phyloP scores from a whole-genome alignment of 2,329 filamentous ascomycete genomes.

The Curvularia sp. region DNA sequence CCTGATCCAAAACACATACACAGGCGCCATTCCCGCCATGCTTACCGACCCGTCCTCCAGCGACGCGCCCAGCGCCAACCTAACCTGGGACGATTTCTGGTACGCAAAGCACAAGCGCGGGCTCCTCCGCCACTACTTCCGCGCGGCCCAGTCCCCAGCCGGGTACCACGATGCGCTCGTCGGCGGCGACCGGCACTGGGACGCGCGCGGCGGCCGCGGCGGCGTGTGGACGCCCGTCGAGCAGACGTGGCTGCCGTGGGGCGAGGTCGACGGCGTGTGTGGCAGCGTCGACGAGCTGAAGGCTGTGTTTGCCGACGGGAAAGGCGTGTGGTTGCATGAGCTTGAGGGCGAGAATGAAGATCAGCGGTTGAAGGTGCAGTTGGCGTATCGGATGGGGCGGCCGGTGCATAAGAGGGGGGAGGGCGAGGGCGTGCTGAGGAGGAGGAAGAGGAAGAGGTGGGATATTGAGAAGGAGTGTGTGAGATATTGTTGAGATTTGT shows the following conservation, averaged over 20 bases:
- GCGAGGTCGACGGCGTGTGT: constrained; percentile 54
- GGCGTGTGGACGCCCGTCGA: constrained; percentile 62
- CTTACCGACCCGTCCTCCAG: constrained; percentile 44
- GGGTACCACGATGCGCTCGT: constrained; percentile 55
- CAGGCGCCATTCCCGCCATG: constrained; percentile 56
- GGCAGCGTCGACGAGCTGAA: constrained; percentile 50
- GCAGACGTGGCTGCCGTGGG: constrained; percentile 57
- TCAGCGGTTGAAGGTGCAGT: constrained; percentile 8
- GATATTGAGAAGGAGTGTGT: constrained; percentile 3
- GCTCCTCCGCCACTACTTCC: constrained; percentile 59
- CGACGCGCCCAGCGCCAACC: constrained; percentile 24
- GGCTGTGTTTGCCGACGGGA: constrained; percentile 58
- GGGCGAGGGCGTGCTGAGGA: neutral
- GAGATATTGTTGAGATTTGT: constrained; percentile 4
- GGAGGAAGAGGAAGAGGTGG: constrained; percentile 3
- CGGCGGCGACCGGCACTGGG: constrained; percentile 59
- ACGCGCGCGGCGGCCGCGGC: constrained; percentile 60
- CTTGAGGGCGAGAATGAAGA: constrained; percentile 26
- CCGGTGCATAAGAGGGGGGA: neutral
- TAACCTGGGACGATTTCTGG: constrained; percentile 59
- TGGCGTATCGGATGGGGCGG: neutral
- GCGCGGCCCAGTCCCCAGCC: constrained; percentile 53
- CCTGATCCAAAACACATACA: constrained; percentile 58
- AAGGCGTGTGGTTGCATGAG: constrained; percentile 52
- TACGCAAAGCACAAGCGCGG: constrained; percentile 58